phyloP scores from a whole-genome alignment of 1,284 basidiomycete species.

The Ganoderma sinense region DNA sequence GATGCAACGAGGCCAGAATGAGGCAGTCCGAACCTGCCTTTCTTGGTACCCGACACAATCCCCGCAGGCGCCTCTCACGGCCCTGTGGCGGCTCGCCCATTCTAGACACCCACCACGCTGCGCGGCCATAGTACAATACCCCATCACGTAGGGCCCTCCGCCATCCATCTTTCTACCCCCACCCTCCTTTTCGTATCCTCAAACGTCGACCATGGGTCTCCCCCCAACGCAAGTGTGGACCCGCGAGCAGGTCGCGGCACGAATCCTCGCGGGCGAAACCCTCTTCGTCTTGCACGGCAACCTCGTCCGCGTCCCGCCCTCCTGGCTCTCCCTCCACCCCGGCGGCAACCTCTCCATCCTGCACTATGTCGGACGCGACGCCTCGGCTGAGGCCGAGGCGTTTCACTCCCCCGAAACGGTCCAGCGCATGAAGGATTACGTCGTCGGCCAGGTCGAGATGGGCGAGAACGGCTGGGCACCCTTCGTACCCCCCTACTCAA shows the following conservation, averaged over 20 bases:
- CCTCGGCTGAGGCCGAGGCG: conserved; percentile 93
- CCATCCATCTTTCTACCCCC: neutral
- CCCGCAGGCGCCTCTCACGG: neutral
- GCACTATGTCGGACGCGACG: conserved; percentile 97
- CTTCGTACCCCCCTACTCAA: conserved; percentile 88
- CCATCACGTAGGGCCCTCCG: neutral
- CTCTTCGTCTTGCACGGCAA: conserved; percentile 83
- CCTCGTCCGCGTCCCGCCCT: conserved; percentile 83
- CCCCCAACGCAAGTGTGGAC: conserved; percentile 48
- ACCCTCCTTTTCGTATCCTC: neutral
- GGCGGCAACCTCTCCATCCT: conserved; percentile 91
- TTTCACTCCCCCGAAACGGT: conserved; percentile 84
- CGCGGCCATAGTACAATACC: neutral
- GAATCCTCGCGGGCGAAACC: conserved; percentile 80
- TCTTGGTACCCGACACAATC: neutral
- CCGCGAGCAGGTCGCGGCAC: conserved; percentile 66
- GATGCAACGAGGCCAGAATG: no score
- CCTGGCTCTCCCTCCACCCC: conserved; percentile 89
- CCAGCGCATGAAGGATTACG: conserved; percentile 70
- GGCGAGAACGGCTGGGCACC: conserved; percentile 75
- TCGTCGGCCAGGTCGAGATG: conserved; percentile 77
- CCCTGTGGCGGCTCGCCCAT: conserved; percentile 16
- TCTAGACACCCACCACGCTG: conserved; percentile 3
- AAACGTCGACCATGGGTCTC: conserved; percentile 36
- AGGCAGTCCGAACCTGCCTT: neutral